Evolutionary conservation across 768 basidiomycete genomes (phyloP), one percentile per base, ranked within the genome.

Genomic region (Psilocybe cubensis): DNA sequence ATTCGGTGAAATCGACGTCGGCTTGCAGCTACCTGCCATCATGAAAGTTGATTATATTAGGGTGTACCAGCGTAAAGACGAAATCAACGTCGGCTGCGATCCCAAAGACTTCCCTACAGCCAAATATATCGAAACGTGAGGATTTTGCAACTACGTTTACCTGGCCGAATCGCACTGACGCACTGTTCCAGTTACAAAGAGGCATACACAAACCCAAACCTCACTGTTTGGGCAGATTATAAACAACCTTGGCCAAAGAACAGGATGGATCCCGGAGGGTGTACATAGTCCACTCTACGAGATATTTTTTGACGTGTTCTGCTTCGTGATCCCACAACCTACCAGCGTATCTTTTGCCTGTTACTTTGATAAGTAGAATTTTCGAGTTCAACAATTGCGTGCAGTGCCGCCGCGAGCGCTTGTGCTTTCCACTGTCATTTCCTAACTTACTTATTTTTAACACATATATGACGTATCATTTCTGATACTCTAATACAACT

Each of bases 41-140:
- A 86, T 94, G 88, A 70, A 72, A 52, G 71, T 94, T 43, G 93
- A 95, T 68, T 94, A 85, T 54, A 83, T 94, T 46, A 82, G 93
- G 7, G 86, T 96, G 1, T 88, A 87, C 63, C 86, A 86, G 59
- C 74, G 72, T 10, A 73, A 75, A 49, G 72, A 78, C 52, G 54
- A 68, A 41, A 69, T 76, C 33, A 85, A 84, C 58, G 73, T 84
- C 52, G 85, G 86, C 1, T 88, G 87, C 61, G 87, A 92, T 66
- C 91, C 92, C 4, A 60, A 65, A 2, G 78, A 80, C 17, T 84
- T 79, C 67, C 92, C 94, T 0, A 96, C 94, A 0, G 68, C 75
- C 11, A 70, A 78, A 1, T 95, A 95, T 66, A 96, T 94, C 63
- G 67, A 85, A 23, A 73, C 79, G 84, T 88, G 69, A 14, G 71